Conservation (phyloP, 2,329 filamentous ascomycete genomes). For the Pestalotiopsis sp. region DNA sequence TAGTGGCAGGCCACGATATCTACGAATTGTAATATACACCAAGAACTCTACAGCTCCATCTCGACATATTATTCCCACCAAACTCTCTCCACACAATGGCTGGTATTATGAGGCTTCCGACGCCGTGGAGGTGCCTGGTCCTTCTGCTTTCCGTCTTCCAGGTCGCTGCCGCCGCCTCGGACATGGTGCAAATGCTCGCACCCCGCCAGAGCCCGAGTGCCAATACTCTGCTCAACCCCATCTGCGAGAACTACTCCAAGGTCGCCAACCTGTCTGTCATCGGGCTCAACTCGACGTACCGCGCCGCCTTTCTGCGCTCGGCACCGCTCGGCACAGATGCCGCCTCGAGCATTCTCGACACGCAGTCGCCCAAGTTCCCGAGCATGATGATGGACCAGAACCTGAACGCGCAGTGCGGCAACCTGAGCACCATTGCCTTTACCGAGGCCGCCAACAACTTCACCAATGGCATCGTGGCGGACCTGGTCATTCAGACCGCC, state of each 20-base stretch:
- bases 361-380: slow-evolving; percentile 37
- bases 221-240: slow-evolving; percentile 1
- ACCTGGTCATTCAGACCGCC: slow-evolving; percentile 35
- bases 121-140: not conserved
- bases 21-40: not conserved
- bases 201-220: slow-evolving; percentile 10
- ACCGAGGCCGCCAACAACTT: slow-evolving; percentile 46
- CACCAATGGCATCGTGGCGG: slow-evolving; percentile 41
- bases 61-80: not conserved
- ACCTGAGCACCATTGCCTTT: slow-evolving; percentile 46
- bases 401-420: slow-evolving; percentile 47
- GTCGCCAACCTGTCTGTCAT: slow-evolving; percentile 51
- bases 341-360: slow-evolving; percentile 42
- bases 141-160: not conserved
- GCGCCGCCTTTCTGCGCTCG: slow-evolving; percentile 46
- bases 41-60: not conserved
- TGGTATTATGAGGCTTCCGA: not conserved
- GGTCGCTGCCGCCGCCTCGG: not conserved
- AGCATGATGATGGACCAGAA: slow-evolving; percentile 39
- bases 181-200: not conserved
- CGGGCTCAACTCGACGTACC: slow-evolving; percentile 46
- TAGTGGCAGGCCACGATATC: slow-evolving; percentile 9
- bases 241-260: slow-evolving; percentile 44
- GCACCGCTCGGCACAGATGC: slow-evolving; percentile 42
- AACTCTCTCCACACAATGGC: not conserved